Conservation (phyloP, 2,329 filamentous ascomycete genomes). For the Taxawa tesnikishii region DNA sequence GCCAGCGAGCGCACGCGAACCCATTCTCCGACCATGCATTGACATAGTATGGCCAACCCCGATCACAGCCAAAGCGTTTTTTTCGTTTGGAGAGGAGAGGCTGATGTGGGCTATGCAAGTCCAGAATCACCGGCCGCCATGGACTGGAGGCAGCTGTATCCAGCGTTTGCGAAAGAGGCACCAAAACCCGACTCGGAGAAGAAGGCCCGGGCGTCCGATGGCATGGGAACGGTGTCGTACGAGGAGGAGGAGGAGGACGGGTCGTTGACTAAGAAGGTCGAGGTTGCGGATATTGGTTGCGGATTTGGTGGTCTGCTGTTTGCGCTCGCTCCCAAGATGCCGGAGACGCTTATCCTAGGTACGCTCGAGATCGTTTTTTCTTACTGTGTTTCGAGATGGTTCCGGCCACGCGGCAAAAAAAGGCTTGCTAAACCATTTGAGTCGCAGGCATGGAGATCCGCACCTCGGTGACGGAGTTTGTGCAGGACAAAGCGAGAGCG, state of each 20-base stretch:
- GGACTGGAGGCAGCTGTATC: slow-evolving; percentile 84
- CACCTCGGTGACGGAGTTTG: slow-evolving; percentile 77
- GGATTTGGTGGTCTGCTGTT: slow-evolving; percentile 88
- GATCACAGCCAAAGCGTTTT: no score
- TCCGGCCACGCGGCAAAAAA: background rate
- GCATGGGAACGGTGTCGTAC: slow-evolving; percentile 6
- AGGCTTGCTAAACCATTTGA: no score
- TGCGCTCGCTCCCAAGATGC: slow-evolving; percentile 68
- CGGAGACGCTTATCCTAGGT: slow-evolving; percentile 75
- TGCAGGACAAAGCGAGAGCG: slow-evolving; percentile 75
- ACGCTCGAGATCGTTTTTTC: no score
- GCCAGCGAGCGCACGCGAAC: slow-evolving; percentile 93
- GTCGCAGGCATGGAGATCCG: slow-evolving; percentile 77
- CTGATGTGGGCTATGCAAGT: no score
- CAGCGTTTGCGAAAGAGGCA: slow-evolving; percentile 47
- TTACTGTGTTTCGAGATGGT: background rate
- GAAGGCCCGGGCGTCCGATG: slow-evolving; percentile 8
- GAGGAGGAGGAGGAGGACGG: slow-evolving; percentile 7
- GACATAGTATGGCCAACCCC: slow-evolving; percentile 55
- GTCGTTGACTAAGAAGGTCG: slow-evolving; percentile 57
- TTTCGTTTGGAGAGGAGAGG: no score
- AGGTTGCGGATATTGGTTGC: slow-evolving; percentile 93
- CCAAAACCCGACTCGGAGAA: slow-evolving; percentile 12
- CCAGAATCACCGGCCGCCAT: slow-evolving; percentile 68
- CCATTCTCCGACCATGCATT: slow-evolving; percentile 91